Base-by-base conservation (phyloP, 805 yeast genomes). In the Priceomyces carsonii region DNA sequence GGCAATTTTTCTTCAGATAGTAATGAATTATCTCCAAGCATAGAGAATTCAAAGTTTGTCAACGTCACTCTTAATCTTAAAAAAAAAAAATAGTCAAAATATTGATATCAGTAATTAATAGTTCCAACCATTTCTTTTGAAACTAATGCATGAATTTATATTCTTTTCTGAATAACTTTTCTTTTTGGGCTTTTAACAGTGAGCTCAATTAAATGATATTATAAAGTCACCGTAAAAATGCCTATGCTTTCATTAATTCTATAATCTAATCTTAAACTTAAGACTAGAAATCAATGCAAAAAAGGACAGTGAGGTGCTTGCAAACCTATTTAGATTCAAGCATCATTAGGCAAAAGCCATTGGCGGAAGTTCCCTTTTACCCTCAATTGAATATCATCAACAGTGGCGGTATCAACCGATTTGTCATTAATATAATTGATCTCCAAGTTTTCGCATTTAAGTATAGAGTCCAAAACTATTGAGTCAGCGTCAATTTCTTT, bases 281-380 rank as follows among this genome's bases (percentile, higher is more conserved):
- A 24, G 32, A 17, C 19, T 15, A 35, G 38, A 34, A 22, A 32
- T 16, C 26, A 30, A 18, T 15, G 38, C 29, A 29, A 28, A 35
- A 24, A 29, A 20, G 32, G 32, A 31, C 30, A 35, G 28, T 25
- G 26, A 22, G 19, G 27, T 21, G 18, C 10, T 15, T 26, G 6
- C 12, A 13, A 27, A 22, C 13, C 23, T 28, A 20, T 22, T 20
- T 34, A 24, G 35, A 13, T 30, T 20, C 16, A 23, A 32, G 30
- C 27, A 16, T 39, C 43, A 25, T 32, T 35, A 20, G 39, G 79
- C 45, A 88, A 67, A 30, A 88, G 73, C 95, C 95, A 87, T 43
- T 71, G 77, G 42, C 72, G 66, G 60, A 75, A 79, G 56, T 75
- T 75, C 31, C 62, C 65, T 39, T 69, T 70, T 17, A 82, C 77